Base-by-base conservation (phyloP, 1,284 basidiomycete genomes). In the Termitomyces sp. region DNA sequence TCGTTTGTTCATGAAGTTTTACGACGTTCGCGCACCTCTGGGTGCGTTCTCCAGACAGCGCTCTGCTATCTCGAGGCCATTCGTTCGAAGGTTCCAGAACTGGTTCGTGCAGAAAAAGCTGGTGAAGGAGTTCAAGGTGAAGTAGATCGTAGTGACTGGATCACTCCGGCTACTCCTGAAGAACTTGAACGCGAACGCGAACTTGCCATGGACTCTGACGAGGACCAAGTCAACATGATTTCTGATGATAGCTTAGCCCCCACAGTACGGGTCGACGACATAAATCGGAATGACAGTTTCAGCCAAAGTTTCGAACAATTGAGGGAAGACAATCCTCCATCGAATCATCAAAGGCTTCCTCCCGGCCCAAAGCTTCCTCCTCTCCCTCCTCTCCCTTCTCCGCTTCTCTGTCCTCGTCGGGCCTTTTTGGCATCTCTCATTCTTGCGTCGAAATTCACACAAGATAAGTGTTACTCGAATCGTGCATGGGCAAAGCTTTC, bases 401-500 rank as follows among this genome's bases (percentile, higher is more conserved):
- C 91, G 0, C 78, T 94, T 21, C 78, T 92, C 38, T 96, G 94
- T 66, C 91, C 93, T 1, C 81, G 93, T 17, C 82, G 93, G 40
- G 85, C 92, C 1, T 96, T 97, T 71, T 76, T 97, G 7, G 92
- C 92, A 0, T 85, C 91, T 0, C 75, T 97, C 36, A 92, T 97
- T 58, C 77, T 93, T 43, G 93, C 94, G 0, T 88, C 89, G 28
- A 97, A 98, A 68, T 96, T 95, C 69, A 83, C 90, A 55, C 92
- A 95, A 73, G 94, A 98, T 66, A 86, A 90, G 54, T 93, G 90
- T 52, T 97, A 94, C 65, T 93, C 90, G 13, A 96, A 97, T 68
- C 82, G 86, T 19, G 93, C 94, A 17, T 97, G 94, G 94, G 86
- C 90, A 6, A 93, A 93, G 66, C 76, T 92, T 1, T 89, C 87